Evolutionary conservation across 192 early-diverging fungal species (phyloP).

Genomic region (Backusella tarrabulga): DNA sequence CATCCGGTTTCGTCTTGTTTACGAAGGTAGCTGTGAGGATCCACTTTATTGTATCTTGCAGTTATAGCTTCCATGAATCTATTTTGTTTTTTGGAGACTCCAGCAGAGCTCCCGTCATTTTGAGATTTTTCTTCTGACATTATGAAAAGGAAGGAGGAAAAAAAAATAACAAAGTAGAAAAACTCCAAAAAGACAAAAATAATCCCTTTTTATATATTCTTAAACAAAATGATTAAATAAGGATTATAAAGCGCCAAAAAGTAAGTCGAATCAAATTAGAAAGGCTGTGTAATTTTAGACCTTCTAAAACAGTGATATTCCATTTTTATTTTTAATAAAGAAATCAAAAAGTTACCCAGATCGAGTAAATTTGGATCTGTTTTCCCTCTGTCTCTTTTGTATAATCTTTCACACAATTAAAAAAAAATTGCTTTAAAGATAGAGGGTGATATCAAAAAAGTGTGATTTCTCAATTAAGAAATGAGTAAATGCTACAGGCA

Average conservation of each 20-base stretch:
- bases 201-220: background rate
- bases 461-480: background rate
- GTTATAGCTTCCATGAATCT: background rate
- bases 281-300: background rate
- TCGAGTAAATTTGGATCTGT: background rate
- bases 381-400: background rate
- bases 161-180: background rate
- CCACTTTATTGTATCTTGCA: constrained; percentile 14
- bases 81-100: background rate
- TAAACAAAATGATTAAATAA: background rate
- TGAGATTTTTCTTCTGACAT: background rate
- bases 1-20: constrained; percentile 10
- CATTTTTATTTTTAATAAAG: background rate
- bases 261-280: constrained; percentile 3
- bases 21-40: constrained; percentile 29
- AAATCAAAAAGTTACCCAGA: background rate
- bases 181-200: background rate
- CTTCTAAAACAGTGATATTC: background rate
- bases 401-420: background rate
- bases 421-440: background rate
- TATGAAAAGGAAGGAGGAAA: background rate
- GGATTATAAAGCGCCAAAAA: background rate
- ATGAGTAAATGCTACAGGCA: background rate
- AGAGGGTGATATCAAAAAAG: background rate
- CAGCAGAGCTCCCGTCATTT: background rate